Base-by-base conservation (phyloP, 192 early-diverging fungal genomes). In the Geosiphon pyriformis region DNA sequence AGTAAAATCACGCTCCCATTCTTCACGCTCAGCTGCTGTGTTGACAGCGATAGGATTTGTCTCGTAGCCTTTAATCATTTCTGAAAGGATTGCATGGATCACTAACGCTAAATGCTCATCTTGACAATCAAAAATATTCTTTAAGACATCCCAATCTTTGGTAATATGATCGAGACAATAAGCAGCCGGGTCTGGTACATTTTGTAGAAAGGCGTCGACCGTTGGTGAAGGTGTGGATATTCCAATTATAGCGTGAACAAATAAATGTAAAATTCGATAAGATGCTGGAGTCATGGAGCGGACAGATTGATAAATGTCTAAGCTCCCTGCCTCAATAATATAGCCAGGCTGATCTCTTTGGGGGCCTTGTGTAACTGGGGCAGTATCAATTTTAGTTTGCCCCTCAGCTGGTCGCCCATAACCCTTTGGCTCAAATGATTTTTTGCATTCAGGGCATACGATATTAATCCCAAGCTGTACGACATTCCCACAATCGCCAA, bases 161-260 rank as follows among this genome's bases (percentile, higher is more conserved):
- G 1, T 42, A 20, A 70, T 70, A 25, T 70, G 61, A 22, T 54
- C 17, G 6, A 29, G 17, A 27, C 61, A 70, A 35, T 65, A 65
- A 27, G n/a, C 20, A 7, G 23, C 3, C 30, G 49, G 17, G 22
- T 56, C 32, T 23, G 18, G 35, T 46, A 42, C 4, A 32, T 33
- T 37, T 7, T 17, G 8, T 37, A 64, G 8, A 54, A 70, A 56
- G 3, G 33, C 46, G 31, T 8, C 27, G 4, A 51, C 62, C 23
- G 35, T 25, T 11, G 17, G 18, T 29, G 61, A 46, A 42, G 62
- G 48, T 4, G 22, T 11, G 17, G 22, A 65, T 31, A 30, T 31
- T 29, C 65, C 69, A 55, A 70, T 56, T n/a, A 70, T 55, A 10
- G 51, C n/a, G 48, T 70, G 69, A 55, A 63, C 31, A 48, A 70